Conservation (phyloP, 2,329 filamentous ascomycete genomes). For the Aspergillus japonicus region DNA sequence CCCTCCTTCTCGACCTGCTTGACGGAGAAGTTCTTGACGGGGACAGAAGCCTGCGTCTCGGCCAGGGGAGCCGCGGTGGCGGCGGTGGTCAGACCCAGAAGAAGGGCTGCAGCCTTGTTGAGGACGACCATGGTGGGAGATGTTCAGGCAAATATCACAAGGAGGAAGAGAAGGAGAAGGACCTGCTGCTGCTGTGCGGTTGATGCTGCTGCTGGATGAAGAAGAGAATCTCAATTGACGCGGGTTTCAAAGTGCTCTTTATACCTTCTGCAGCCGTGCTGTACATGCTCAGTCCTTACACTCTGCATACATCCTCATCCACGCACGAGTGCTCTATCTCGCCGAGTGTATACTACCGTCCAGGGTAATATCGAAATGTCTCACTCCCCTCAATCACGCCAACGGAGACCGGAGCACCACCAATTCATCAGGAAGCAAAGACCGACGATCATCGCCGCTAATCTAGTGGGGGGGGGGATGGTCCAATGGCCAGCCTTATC, state of each 20-base stretch:
- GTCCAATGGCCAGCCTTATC: neutral
- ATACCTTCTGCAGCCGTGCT: neutral
- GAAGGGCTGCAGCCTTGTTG: slow-evolving; percentile 29
- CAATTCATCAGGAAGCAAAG: neutral
- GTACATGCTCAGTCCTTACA: neutral
- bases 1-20: slow-evolving; percentile 28
- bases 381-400: neutral
- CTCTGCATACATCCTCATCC: neutral
- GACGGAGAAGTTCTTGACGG: slow-evolving; percentile 31
- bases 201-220: no score
- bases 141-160: neutral
- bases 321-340: neutral
- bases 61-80: slow-evolving; percentile 30
- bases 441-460: neutral
- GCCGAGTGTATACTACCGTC: neutral
- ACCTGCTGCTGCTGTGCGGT: no score
- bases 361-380: neutral
- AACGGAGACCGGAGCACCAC: neutral
- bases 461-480: neutral
- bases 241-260: neutral
- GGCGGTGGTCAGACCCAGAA: slow-evolving; percentile 29
- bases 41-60: slow-evolving; percentile 8
- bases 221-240: neutral
- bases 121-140: slow-evolving; percentile 33
- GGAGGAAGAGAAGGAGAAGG: slow-evolving; percentile 10